A percentile compares a stretch with the other conserved stretches of the same genome.
These are phyloP conservation scores for Hydnomerulius pinastri DNA, from an alignment of 768 basidiomycete genomes.

Conservation along the genomic window DNA sequence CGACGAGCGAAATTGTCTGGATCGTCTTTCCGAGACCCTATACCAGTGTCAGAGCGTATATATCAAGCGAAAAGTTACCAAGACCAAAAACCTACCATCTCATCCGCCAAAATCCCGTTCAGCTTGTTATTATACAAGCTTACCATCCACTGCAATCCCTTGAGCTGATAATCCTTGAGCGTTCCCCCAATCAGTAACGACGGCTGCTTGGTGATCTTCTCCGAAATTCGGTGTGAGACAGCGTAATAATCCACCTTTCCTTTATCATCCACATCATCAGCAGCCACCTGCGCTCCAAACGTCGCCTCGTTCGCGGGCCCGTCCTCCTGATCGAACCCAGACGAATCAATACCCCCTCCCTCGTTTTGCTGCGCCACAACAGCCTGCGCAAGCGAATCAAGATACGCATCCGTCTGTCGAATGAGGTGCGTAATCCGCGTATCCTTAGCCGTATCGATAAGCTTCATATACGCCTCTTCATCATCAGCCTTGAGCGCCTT, in stretches of 20 bases:
- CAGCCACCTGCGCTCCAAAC: conserved; percentile 79
- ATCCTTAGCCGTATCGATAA: conserved; percentile 98
- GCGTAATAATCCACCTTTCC: conserved; percentile 94
- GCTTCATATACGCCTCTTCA: conserved; percentile 99
- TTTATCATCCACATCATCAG: conserved; percentile 61
- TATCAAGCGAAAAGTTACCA: conserved; percentile 1
- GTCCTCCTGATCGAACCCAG: conserved; percentile 61
- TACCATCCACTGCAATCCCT: conserved; percentile 98
- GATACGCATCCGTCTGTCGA: conserved; percentile 90
- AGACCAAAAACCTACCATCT: conserved; percentile 62
- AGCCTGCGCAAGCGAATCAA: conserved; percentile 93
- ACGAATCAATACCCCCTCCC: conserved; percentile 42
- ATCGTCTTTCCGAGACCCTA: conserved; percentile 96
- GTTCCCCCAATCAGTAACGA: conserved; percentile 80
- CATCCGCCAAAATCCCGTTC: conserved; percentile 93
- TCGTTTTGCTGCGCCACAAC: conserved; percentile 92
- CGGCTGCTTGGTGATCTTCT: conserved; percentile 79
- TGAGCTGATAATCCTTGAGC: conserved; percentile 92
- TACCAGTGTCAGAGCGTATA: conserved; percentile 11
- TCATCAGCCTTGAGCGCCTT: conserved; percentile 97
- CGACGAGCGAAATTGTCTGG: conserved; percentile 92
- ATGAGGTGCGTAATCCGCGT: conserved; percentile 97
- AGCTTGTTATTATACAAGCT: conserved; percentile 95
- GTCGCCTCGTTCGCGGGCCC: conserved; percentile 84
- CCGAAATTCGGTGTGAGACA: conserved; percentile 89